Conservation (phyloP, 164 flowering plant genomes). For the Sedum album region DNA sequence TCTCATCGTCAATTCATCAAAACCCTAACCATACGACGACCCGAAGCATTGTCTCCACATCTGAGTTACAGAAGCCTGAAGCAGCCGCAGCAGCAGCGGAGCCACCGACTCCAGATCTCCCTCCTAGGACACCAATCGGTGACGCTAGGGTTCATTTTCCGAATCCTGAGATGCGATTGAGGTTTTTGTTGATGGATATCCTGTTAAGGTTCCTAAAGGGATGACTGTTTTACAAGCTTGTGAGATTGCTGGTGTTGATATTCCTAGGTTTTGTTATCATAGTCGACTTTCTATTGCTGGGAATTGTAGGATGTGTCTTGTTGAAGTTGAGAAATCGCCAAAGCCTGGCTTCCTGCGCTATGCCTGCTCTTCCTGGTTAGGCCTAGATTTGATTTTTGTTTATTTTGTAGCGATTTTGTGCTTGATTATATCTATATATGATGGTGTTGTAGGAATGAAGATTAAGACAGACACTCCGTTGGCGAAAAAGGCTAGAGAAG, state of each 20-base stretch:
- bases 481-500: constrained; percentile 96
- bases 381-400: not conserved
- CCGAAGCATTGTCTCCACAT: constrained; percentile 49
- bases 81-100: constrained; percentile 36
- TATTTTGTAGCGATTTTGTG: not conserved
- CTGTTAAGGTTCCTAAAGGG: constrained; percentile 93
- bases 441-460: constrained; percentile 66
- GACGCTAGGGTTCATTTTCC: constrained; percentile 74
- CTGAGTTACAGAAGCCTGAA: constrained; percentile 68
- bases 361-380: constrained; percentile 98
- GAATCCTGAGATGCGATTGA: constrained; percentile 82
- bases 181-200: constrained; percentile 88
- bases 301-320: constrained; percentile 96
- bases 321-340: constrained; percentile 97
- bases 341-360: constrained; percentile 99
- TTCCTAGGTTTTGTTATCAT: constrained; percentile 94
- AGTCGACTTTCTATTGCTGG: constrained; percentile 90
- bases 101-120: constrained; percentile 26
- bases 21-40: not conserved
- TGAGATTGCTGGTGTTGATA: constrained; percentile 90
- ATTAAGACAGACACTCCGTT: constrained; percentile 94
- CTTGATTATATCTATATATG: not conserved
- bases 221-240: constrained; percentile 93
- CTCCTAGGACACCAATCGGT: constrained; percentile 52
- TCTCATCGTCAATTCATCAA: not conserved